Base-by-base conservation (phyloP, 1,139 yeast genomes). In the Groenewaldozyma sp. region DNA sequence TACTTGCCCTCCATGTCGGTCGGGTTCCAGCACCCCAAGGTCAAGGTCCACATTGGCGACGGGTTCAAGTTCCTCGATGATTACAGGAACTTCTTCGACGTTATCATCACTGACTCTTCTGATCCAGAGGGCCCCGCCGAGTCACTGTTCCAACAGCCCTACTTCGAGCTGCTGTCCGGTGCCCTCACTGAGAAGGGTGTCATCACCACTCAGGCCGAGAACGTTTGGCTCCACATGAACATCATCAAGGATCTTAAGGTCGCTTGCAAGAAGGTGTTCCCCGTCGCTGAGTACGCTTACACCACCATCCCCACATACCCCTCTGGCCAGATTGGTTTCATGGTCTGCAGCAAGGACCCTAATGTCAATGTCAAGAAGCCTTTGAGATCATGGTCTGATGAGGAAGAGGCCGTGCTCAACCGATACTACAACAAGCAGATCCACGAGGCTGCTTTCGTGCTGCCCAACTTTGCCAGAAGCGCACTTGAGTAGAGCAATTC, bases 91-190 rank as follows among this genome's bases (percentile, higher is more conserved):
- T 47, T 63, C 62, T 87, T 82, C 56, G 96, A 87, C 61, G 95
- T 86, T 32, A 86, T 87, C 59, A 79, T 87, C 61, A 84, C 95
- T 37, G 96, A 87, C 62, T 84, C 95, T 13, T 83, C 95, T 28
- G 96, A 87, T 62, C 96, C 96, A 36, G 96, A 87, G 62, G 96
- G 96, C 42, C 96, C 96, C 29, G 96, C 96, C 38, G 94, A 80
- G 60, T 71, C 82, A 22, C 73, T 87, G 45, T 87, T 87, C 74
- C 88, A 84, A 65, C 77, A 80, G 58, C 83, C 84, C 26, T 87
- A 86, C 71, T 87, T 86, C 63, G 71, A 80, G 63, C 71, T 87
- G 54, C 71, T 87, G 64, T 68, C 71, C 58, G 77, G 75, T 50
- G 95, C 96, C 19, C 73, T 87, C 53, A 82, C 91, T 44, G 65